phyloP scores from a whole-genome alignment of 371 early-diverging fungal genomes.

The Lichtheimia hyalospora region DNA sequence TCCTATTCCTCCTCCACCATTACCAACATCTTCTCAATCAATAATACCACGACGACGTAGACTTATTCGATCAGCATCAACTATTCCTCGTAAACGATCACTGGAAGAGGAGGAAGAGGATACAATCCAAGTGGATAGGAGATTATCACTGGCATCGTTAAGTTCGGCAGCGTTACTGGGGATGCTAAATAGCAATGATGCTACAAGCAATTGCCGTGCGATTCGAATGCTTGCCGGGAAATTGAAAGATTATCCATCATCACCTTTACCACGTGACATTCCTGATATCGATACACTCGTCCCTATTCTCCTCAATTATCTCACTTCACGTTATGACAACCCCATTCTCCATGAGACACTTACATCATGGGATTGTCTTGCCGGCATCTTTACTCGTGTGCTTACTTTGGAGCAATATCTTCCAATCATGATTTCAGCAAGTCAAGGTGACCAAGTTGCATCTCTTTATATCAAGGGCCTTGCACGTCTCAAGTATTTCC shows the following conservation, averaged over 20 bases:
- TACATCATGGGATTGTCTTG: conserved; percentile 39
- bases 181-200: conserved; percentile 19
- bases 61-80: too few relatives aligned
- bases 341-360: conserved; percentile 16
- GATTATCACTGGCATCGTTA: neutral
- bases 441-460: neutral
- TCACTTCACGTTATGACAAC: conserved; percentile 10
- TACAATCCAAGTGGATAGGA: too few relatives aligned
- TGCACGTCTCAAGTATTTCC: conserved; percentile 20
- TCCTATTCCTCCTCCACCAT: too few relatives aligned
- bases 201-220: conserved; percentile 14
- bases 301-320: conserved; percentile 17
- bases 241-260: conserved; percentile 8
- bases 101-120: too few relatives aligned
- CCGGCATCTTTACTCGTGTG: conserved; percentile 24
- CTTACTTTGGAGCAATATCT: conserved; percentile 24
- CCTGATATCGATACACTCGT: conserved; percentile 20
- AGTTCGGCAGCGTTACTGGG: conserved; percentile 10
- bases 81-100: too few relatives aligned
- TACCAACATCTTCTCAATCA: too few relatives aligned
- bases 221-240: conserved; percentile 11
- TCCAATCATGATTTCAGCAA: conserved; percentile 4
- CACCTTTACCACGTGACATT: conserved; percentile 21
- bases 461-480: conserved; percentile 17
- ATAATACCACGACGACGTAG: too few relatives aligned